A percentile compares a stretch with the other conserved stretches of the same genome.
Evolutionary conservation across 306 rosid species (phyloP).

Genomic region (Mucuna pruriens): DNA sequence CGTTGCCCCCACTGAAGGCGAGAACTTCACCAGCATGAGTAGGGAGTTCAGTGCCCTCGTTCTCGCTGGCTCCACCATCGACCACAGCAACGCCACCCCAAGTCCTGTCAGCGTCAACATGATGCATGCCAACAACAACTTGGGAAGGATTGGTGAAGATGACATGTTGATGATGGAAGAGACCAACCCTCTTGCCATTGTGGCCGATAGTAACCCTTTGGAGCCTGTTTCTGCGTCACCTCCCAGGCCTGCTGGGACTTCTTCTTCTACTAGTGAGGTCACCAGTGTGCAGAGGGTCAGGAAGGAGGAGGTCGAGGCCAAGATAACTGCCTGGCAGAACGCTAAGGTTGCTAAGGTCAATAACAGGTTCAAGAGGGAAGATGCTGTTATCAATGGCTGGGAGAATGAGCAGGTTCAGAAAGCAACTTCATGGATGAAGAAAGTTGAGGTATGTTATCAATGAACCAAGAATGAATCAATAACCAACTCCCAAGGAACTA

Average conservation of each 20-base stretch:
- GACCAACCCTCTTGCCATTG: conserved; percentile 83
- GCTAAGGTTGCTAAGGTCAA: conserved; percentile 80
- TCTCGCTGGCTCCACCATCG: conserved; percentile 74
- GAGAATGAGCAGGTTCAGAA: conserved; percentile 82
- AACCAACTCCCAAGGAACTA: no score
- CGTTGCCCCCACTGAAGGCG: no score
- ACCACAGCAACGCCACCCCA: conserved; percentile 26
- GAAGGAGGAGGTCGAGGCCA: conserved; percentile 80
- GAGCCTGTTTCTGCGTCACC: conserved; percentile 36
- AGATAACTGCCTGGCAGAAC: conserved; percentile 86
- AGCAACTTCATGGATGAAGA: conserved; percentile 83
- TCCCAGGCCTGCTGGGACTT: conserved; percentile 26
- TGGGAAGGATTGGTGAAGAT: conserved; percentile 74
- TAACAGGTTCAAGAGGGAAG: conserved; percentile 89
- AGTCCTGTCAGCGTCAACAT: conserved; percentile 12
- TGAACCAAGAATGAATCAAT: no score
- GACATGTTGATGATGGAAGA: conserved; percentile 58
- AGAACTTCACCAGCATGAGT: conserved; percentile 79
- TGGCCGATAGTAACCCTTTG: conserved; percentile 60
- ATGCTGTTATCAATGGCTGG: conserved; percentile 75
- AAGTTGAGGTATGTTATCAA: conserved; percentile 86
- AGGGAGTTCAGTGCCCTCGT: conserved; percentile 92
- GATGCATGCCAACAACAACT: conserved; percentile 14
- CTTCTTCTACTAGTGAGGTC: no score
- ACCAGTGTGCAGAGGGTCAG: conserved; percentile 73